These are phyloP conservation scores for Xanthoparmelia taractica DNA, from an alignment of 495 filamentous ascomycete genomes.

Conservation along the genomic window DNA sequence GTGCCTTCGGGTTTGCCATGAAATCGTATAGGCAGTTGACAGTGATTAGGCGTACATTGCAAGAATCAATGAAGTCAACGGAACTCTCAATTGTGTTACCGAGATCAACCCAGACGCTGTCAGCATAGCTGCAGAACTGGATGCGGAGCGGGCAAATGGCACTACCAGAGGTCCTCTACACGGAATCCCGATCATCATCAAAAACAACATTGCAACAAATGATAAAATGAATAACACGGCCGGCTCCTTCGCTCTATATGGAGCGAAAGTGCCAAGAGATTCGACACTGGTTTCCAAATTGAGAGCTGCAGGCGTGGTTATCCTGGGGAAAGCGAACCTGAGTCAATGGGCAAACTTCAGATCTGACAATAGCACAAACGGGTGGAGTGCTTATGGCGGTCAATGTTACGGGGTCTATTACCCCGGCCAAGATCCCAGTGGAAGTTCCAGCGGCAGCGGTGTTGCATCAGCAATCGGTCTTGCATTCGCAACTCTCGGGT, in stretches of 20 bases:
- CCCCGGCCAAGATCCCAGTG: slow-evolving; percentile 45
- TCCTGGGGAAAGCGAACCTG: slow-evolving; percentile 49
- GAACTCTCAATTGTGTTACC: slow-evolving; percentile 42
- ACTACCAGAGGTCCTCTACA: slow-evolving; percentile 38
- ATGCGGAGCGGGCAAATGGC: slow-evolving; percentile 44
- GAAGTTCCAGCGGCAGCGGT: slow-evolving; percentile 47
- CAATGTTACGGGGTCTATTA: slow-evolving; percentile 42
- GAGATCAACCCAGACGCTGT: slow-evolving; percentile 53
- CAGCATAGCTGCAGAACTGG: slow-evolving; percentile 43
- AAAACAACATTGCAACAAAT: slow-evolving; percentile 58
- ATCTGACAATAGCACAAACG: slow-evolving; percentile 42
- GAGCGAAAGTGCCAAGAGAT: slow-evolving; percentile 41
- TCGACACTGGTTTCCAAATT: slow-evolving; percentile 41
- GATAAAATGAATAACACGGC: slow-evolving; percentile 60
- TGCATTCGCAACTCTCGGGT: slow-evolving; percentile 42
- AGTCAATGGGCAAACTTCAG: slow-evolving; percentile 50
- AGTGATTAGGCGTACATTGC: slow-evolving; percentile 39
- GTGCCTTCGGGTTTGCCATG: background rate
- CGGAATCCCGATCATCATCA: slow-evolving; percentile 61
- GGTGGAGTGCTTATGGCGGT: slow-evolving; percentile 49
- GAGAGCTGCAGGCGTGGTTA: slow-evolving; percentile 43
- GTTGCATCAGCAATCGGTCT: slow-evolving; percentile 45
- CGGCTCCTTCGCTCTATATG: slow-evolving; percentile 51
- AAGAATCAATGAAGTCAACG: slow-evolving; percentile 48
- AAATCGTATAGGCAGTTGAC: slow-evolving; percentile 10